Conservation (phyloP, 352 stramenopile species). For the Globisporangium megalacanthum region DNA sequence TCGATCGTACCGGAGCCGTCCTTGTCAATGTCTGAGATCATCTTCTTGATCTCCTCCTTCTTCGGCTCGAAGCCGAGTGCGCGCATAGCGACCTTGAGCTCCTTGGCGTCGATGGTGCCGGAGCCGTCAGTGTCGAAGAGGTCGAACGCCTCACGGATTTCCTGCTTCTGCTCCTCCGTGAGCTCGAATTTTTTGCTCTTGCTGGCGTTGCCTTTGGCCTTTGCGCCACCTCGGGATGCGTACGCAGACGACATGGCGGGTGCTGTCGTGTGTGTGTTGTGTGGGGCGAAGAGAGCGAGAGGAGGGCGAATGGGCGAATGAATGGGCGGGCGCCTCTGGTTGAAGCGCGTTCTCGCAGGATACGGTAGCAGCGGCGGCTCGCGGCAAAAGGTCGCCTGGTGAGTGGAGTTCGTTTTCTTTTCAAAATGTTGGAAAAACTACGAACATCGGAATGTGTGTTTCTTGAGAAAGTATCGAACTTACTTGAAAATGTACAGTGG, state of each 20-base stretch:
- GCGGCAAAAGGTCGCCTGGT: no score
- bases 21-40: conserved; percentile 96
- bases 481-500: no score
- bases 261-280: background rate
- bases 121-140: conserved; percentile 96
- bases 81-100: conserved; percentile 95
- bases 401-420: no score
- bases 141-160: conserved; percentile 95
- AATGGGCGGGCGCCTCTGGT: background rate
- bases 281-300: background rate
- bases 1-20: conserved; percentile 93
- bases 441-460: no score
- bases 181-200: conserved; percentile 88
- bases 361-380: no score
- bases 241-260: conserved; percentile 60
- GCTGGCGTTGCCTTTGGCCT: conserved; percentile 57
- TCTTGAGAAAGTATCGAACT: no score
- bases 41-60: conserved; percentile 97
- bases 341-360: no score
- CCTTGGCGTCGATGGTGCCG: conserved; percentile 93
- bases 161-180: conserved; percentile 94
- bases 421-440: no score
- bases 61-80: conserved; percentile 96
- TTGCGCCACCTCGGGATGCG: conserved; percentile 49
- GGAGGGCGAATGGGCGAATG: background rate